Evolutionary conservation across 2,329 filamentous ascomycete genomes (phyloP).

Genomic region (Penicillium sp.): DNA sequence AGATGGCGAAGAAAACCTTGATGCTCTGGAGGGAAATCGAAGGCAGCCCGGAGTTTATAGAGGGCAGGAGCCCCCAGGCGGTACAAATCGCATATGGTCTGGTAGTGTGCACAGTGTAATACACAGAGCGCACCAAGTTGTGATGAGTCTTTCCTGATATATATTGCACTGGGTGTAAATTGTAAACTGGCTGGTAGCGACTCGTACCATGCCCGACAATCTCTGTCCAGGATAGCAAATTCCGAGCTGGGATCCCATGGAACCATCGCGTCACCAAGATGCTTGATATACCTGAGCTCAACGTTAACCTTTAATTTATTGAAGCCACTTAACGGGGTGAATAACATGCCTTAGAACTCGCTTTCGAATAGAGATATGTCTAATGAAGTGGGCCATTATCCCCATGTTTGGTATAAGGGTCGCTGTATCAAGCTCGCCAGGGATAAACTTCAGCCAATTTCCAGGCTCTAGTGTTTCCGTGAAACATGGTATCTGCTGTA

Average conservation of each 20-base stretch:
- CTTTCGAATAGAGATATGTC: slow-evolving; percentile 22
- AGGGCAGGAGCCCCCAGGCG: slow-evolving; percentile 20
- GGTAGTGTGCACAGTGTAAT: slow-evolving; percentile 20
- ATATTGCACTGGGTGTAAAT: slow-evolving; percentile 19
- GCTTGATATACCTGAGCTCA: slow-evolving; percentile 19
- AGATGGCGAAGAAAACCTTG: slow-evolving; percentile 15
- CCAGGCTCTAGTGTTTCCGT: slow-evolving; percentile 27
- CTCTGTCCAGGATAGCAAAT: slow-evolving; percentile 18
- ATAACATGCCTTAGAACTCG: slow-evolving; percentile 14
- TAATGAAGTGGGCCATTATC: slow-evolving; percentile 23
- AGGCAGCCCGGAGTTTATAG: slow-evolving; percentile 23
- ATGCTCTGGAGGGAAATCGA: slow-evolving; percentile 24
- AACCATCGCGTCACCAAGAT: slow-evolving; percentile 22
- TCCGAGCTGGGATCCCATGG: slow-evolving; percentile 20
- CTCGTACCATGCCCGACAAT: slow-evolving; percentile 22
- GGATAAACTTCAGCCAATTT: slow-evolving; percentile 16
- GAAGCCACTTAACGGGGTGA: too few species aligned
- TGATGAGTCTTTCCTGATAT: slow-evolving; percentile 21
- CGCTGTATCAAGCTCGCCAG: slow-evolving; percentile 7
- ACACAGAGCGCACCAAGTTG: slow-evolving; percentile 22
- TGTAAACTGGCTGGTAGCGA: slow-evolving; percentile 20
- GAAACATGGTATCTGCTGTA: slow-evolving; percentile 27
- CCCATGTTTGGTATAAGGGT: slow-evolving; percentile 19
- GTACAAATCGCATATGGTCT: slow-evolving; percentile 23
- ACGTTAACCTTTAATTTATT: background rate